These are phyloP conservation scores for Lactarius evosmus DNA, from an alignment of 768 basidiomycete species.

Conservation along the genomic window DNA sequence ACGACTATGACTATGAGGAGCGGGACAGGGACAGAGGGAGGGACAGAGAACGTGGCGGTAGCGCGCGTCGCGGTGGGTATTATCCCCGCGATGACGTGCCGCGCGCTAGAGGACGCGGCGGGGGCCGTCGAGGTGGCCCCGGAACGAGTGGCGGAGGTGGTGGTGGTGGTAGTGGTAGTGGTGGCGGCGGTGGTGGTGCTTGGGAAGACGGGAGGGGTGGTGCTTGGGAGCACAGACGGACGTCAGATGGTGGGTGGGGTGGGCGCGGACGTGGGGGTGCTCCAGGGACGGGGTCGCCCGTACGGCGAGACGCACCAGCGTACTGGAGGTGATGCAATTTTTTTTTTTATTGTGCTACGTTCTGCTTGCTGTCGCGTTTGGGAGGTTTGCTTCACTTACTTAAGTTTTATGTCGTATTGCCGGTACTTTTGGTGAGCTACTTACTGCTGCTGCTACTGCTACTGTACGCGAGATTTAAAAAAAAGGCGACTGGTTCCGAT, in stretches of 20 bases:
- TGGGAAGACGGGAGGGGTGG: conserved; percentile 5
- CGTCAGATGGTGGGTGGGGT: conserved; percentile 17
- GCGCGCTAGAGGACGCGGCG: conserved; percentile 14
- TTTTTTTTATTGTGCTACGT: not conserved
- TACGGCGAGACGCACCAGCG: conserved; percentile 7
- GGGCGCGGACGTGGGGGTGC: conserved; percentile 12
- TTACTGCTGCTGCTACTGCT: not conserved
- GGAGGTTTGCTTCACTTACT: not conserved
- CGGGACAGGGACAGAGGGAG: not conserved
- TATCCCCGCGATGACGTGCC: conserved; percentile 9
- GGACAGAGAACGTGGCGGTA: conserved; percentile 2
- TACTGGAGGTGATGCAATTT: conserved; percentile 12
- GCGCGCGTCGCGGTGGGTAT: conserved; percentile 15
- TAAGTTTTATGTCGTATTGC: not conserved
- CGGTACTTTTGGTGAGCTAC: not conserved
- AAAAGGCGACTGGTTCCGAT: too few relatives aligned
- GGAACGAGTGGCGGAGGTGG: conserved; percentile 5
- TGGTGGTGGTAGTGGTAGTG: not conserved
- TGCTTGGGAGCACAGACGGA: conserved; percentile 3
- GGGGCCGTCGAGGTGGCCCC: not conserved
- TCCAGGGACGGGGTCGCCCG: conserved; percentile 9
- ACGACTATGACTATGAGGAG: conserved; percentile 17
- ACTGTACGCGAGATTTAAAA: not conserved
- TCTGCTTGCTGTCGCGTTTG: not conserved
- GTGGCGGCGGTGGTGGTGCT: not conserved